Conservation (phyloP, 148 eudicot genomes). For the Oxyria digyna region DNA sequence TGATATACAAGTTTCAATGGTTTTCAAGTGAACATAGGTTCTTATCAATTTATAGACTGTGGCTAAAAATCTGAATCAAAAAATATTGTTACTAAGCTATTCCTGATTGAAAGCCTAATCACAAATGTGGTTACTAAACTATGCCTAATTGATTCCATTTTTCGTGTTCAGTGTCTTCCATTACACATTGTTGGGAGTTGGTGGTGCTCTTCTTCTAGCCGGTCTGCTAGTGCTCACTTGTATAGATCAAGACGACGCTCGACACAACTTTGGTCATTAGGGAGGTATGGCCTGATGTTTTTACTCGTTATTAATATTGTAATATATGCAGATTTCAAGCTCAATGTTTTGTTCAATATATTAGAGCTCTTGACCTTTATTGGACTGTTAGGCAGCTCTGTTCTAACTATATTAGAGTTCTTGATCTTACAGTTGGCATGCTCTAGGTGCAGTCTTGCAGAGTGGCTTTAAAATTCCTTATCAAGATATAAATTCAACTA, state of each 20-base stretch:
- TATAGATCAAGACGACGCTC: slow-evolving; percentile 86
- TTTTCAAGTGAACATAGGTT: no score
- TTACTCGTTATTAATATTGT: neutral
- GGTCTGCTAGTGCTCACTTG: slow-evolving; percentile 57
- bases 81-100: no score
- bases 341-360: neutral
- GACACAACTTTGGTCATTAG: slow-evolving; percentile 82
- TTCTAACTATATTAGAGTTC: neutral
- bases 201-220: slow-evolving; percentile 53
- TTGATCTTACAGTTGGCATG: no score
- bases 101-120: no score
- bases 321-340: neutral
- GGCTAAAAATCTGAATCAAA: neutral
- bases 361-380: neutral
- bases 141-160: slow-evolving; percentile 1
- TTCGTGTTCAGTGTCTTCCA: slow-evolving; percentile 38
- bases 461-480: no score
- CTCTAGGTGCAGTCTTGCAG: no score
- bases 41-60: neutral
- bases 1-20: no score
- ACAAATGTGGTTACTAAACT: neutral
- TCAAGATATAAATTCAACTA: no score
- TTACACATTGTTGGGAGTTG: slow-evolving; percentile 46
- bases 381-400: no score
- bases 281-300: slow-evolving; percentile 42